These are phyloP conservation scores for Ceratonia siliqua DNA, from an alignment of 306 rosid genomes.

Conservation along the genomic window DNA sequence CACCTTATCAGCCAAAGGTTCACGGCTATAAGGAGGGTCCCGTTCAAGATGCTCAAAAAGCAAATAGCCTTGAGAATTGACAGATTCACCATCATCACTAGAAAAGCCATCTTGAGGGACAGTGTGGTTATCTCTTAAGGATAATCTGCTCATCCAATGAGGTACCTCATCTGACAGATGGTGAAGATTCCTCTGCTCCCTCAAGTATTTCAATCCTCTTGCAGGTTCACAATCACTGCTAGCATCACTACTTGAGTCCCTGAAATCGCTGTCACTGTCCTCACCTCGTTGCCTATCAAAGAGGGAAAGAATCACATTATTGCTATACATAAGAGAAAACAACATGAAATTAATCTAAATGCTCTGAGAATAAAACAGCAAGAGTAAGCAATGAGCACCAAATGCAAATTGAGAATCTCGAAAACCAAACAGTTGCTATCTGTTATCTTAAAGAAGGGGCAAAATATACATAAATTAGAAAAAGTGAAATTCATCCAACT, in stretches of 20 bases:
- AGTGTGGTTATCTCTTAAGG: conserved; percentile 57
- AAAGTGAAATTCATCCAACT: not conserved
- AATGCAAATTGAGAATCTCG: not conserved
- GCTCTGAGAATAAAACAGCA: not conserved
- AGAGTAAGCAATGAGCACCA: not conserved
- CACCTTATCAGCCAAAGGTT: conserved; percentile 93
- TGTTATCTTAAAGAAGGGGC: not conserved
- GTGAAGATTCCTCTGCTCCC: conserved; percentile 53
- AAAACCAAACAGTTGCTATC: not conserved
- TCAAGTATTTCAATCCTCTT: conserved; percentile 45
- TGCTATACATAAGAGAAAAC: not conserved
- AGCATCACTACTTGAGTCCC: conserved; percentile 91
- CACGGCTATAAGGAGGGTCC: conserved; percentile 79
- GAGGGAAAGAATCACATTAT: conserved; percentile 20
- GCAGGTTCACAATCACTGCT: conserved; percentile 77
- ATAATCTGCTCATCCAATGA: conserved; percentile 54
- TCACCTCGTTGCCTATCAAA: conserved; percentile 67
- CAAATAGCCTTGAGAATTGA: conserved; percentile 62
- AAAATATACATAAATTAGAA: too few relatives aligned
- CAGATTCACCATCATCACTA: conserved; percentile 81
- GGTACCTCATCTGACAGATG: conserved; percentile 44
- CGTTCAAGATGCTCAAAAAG: conserved; percentile 79
- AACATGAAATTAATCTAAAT: not conserved
- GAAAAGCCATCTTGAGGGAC: conserved; percentile 70
- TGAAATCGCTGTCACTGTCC: conserved; percentile 83